Evolutionary conservation across 2,329 filamentous ascomycete species (phyloP).

Genomic region (Colletotrichum sp.): DNA sequence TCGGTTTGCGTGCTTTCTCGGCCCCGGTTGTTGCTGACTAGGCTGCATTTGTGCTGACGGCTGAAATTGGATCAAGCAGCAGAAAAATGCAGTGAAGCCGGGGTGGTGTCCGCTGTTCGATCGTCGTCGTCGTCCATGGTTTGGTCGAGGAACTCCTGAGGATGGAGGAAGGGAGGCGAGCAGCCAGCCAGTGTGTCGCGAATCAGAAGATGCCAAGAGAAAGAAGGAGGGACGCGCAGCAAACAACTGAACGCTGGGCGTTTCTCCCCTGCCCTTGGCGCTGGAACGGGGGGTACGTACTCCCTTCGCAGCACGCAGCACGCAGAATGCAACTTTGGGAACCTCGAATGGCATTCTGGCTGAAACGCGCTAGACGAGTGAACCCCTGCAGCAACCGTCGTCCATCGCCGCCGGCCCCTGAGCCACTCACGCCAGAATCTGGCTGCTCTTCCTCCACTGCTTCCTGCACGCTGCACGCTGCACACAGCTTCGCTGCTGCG

Average conservation of each 20-base stretch:
- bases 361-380: slow-evolving; percentile 11
- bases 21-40: background rate
- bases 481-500: background rate
- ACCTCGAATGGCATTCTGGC: slow-evolving; percentile 12
- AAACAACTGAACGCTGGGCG: background rate
- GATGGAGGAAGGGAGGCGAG: background rate
- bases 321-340: background rate
- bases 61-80: slow-evolving; percentile 5
- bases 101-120: background rate
- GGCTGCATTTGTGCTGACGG: background rate
- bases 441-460: background rate
- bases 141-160: background rate
- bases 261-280: background rate
- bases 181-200: background rate
- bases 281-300: background rate
- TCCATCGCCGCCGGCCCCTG: background rate
- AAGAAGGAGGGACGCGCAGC: background rate
- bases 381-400: slow-evolving; percentile 11
- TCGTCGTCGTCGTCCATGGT: background rate
- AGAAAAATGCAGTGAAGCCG: slow-evolving; percentile 2
- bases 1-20: background rate
- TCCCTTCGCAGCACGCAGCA: background rate
- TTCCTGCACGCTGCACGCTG: background rate
- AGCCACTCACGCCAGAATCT: background rate
- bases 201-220: background rate